Base-by-base conservation (phyloP, 2,329 filamentous ascomycete genomes). In the Diaporthe sp. region DNA sequence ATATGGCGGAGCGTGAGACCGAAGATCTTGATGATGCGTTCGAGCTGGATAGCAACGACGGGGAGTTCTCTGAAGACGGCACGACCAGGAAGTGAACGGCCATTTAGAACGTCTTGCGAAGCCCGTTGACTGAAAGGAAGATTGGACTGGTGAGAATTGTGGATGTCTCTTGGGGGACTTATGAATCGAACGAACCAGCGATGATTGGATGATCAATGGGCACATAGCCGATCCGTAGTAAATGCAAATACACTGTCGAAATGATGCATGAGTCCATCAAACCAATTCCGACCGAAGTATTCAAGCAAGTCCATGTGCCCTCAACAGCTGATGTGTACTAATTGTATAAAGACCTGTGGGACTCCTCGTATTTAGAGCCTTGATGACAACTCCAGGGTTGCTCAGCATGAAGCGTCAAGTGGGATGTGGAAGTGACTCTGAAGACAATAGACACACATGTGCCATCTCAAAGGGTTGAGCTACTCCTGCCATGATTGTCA, bases 1-100 rank as follows among this genome's bases (percentile, higher is more conserved):
- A 52, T 15, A 35, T 38, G 69, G n/a, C 22, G n/a, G 69, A 47
- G 33, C 33, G 38, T 2, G 38, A 61, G 40, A 50, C 40, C 13
- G 69, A 71, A 8, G 52, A 71, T 7, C 42, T 58, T 35, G 54
- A 52, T 9, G 42, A 71, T 71, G 55, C 69, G 8, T 71, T 61
- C n/a, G 69, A 71, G 42, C 13, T 71, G 69, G 69, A 61, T 6
- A 71, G 54, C 30, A 33, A 50, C 6, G 52, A 57, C 12, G 68
- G 42, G 19, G 47, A 68, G n/a, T 40, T 19, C 54, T 12, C 15
- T 40, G 64, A 25, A 22, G 47, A 68, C 33, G 17, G 33, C 64
- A 40, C 22, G 8, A 10, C n/a, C 12, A 25, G n/a, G 45, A 68
- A 68, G 19, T 45, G 64, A 28, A 40, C 38, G 47, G 15, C 2